Base-by-base conservation (phyloP, 2,329 filamentous ascomycete species). In the Xylariaceae sp. region DNA sequence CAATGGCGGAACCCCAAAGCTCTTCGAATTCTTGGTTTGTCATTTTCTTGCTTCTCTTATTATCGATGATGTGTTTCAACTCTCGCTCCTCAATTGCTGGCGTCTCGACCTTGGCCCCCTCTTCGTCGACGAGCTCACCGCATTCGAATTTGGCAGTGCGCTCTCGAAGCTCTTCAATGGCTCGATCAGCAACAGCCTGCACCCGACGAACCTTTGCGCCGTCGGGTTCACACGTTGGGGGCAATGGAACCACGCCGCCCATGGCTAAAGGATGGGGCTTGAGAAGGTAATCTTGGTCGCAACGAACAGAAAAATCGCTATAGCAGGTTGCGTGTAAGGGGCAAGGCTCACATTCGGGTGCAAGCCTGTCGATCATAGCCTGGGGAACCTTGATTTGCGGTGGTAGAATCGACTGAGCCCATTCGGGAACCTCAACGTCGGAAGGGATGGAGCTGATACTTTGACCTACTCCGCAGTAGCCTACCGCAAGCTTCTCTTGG, bases 401-500 rank as follows among this genome's bases (percentile, higher is more conserved):
- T 42, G 72, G 68, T 12, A 73, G 59, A 19, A 72, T 56, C 1
- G 68, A 63, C 2, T 65, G 59, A 7, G 70, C 65, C 67, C 68
- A 71, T 48, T 71, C 68, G 1, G 73, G 70, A 35, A 76, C 60
- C 19, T 77, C 68, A 11, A 73, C 57, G 50, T 64, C 66, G n/a
- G 68, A 64, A 11, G 78, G 77, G 15, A 82, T 66, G 30, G 65
- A 82, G 63, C 56, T 74, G 63, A 76, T 80, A 42, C 82, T 75
- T 46, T 85, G 81, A 19, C 87, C 94, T 46, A 95, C 80, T 11
- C 91, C 90, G 66, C 94, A 99, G 65, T 95, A 99, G 32, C 95
- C 94, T 17, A 97, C 89, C 14, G 89, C 87, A n/a, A 96, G 75
- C 76, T 97, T 97, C 70, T 99, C 94, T 65, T 96, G 89, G 43